Percentiles rank a stretch among this genome's conserved stretches.
Conservation (phyloP, 2,329 filamentous ascomycete species). For the Scleromitrula shiraiana region DNA sequence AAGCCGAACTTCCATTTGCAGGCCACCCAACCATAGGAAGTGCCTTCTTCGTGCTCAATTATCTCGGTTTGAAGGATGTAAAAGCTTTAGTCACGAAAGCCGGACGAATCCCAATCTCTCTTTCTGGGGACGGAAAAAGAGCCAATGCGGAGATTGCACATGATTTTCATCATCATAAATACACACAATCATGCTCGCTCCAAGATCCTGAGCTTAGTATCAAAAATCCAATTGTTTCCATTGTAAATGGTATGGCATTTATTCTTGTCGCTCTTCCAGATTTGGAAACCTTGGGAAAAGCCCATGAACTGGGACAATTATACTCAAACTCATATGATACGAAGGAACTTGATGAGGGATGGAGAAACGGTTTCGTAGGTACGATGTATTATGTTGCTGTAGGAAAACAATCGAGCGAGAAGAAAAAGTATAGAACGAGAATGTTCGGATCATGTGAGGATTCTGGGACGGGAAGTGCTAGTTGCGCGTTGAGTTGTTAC, state of each 20-base stretch:
- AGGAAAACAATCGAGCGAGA: conserved; percentile 23
- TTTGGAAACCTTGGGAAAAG: conserved; percentile 39
- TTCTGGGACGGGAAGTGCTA: conserved; percentile 55
- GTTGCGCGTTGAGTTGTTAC: conserved; percentile 47
- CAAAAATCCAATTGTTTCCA: conserved; percentile 40
- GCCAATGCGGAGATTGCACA: conserved; percentile 60
- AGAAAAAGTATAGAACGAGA: conserved; percentile 42
- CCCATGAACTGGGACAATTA: conserved; percentile 24
- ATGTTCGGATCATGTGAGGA: conserved; percentile 49
- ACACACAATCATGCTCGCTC: conserved; percentile 26
- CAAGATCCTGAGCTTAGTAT: conserved; percentile 10
- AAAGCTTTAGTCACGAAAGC: conserved; percentile 43
- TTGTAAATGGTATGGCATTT: conserved; percentile 70
- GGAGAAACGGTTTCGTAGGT: conserved; percentile 15
- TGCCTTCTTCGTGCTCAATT: conserved; percentile 37
- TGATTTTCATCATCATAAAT: conserved; percentile 51
- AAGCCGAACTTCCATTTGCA: conserved; percentile 50
- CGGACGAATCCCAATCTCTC: conserved; percentile 43
- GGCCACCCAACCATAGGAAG: conserved; percentile 55
- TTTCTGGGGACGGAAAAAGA: conserved; percentile 33
- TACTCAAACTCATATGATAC: conserved; percentile 26
- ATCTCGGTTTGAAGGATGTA: conserved; percentile 3
- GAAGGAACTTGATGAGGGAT: conserved; percentile 20
- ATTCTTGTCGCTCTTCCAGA: conserved; percentile 54
- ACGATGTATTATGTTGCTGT: conserved; percentile 26